These are phyloP conservation scores for Pyracantha coccinea DNA, from an alignment of 331 rosid species.

Conservation along the genomic window DNA sequence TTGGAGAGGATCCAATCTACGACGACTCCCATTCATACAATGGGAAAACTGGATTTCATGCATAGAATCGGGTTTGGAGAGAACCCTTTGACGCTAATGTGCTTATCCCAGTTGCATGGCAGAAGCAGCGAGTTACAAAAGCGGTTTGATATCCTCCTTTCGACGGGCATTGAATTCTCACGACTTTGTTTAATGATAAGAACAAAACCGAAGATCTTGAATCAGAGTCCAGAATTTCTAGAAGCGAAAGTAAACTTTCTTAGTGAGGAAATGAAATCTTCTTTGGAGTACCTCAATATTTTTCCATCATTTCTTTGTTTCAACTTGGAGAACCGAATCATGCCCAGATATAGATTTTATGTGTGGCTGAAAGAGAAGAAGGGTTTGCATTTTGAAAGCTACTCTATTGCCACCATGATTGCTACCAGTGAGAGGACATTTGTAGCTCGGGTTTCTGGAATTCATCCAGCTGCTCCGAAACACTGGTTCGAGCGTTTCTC, in stretches of 20 bases:
- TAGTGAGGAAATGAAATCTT: slow-evolving; percentile 22
- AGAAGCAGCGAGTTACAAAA: slow-evolving; percentile 28
- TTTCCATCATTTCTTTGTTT: slow-evolving; percentile 57
- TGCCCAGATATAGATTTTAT: slow-evolving; percentile 61
- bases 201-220: slow-evolving; percentile 43
- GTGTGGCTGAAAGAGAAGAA: slow-evolving; percentile 44
- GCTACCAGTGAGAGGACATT: slow-evolving; percentile 57
- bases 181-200: slow-evolving; percentile 43
- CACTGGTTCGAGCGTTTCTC: slow-evolving; percentile 65
- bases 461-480: slow-evolving; percentile 77
- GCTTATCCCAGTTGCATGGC: slow-evolving; percentile 47
- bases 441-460: slow-evolving; percentile 31
- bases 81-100: slow-evolving; percentile 42
- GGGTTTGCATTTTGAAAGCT: slow-evolving; percentile 35
- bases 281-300: slow-evolving; percentile 30
- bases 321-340: slow-evolving; percentile 62
- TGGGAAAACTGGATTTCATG: slow-evolving; percentile 54
- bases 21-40: slow-evolving; percentile 28
- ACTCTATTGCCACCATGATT: slow-evolving; percentile 54
- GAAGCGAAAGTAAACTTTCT: slow-evolving; percentile 53
- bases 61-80: slow-evolving; percentile 71
- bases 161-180: slow-evolving; percentile 46
- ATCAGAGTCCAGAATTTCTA: slow-evolving; percentile 47
- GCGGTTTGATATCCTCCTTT: slow-evolving; percentile 57
- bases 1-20: slow-evolving; percentile 34